Evolutionary conservation across 306 rosid species (phyloP).

Genomic region (Acacia acuminata): DNA sequence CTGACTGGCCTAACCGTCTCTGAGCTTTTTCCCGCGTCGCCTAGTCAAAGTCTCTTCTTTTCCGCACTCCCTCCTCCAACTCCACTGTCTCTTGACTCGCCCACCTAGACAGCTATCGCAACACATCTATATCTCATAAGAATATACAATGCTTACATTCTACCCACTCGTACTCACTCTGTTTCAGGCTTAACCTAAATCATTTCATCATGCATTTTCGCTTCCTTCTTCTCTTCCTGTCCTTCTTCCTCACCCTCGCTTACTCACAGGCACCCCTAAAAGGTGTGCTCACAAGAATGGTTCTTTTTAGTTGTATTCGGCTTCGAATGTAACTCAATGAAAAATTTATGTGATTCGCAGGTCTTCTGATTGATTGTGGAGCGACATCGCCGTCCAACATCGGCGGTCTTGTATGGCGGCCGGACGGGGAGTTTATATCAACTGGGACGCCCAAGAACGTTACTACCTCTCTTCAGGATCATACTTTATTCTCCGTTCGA

Average conservation of each 20-base stretch:
- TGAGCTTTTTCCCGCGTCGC: constrained; percentile 64
- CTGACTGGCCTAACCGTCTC: not conserved
- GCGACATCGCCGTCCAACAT: constrained; percentile 32
- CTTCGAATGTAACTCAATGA: not conserved
- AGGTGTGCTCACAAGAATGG: constrained; percentile 33
- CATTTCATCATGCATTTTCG: constrained; percentile 45
- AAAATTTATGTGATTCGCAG: constrained; percentile 28
- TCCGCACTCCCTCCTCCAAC: constrained; percentile 40
- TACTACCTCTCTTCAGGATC: constrained; percentile 30
- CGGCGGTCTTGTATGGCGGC: constrained; percentile 54
- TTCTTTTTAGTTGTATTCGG: not conserved
- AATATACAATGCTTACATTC: not conserved
- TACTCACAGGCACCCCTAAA: constrained; percentile 44
- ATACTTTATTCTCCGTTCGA: constrained; percentile 58
- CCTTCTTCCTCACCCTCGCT: constrained; percentile 38
- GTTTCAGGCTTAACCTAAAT: constrained; percentile 17
- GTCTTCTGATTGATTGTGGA: constrained; percentile 63
- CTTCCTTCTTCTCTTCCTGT: constrained; percentile 40
- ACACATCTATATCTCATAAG: not conserved
- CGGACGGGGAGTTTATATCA: constrained; percentile 53
- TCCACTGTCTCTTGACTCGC: constrained; percentile 20
- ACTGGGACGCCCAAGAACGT: constrained; percentile 52
- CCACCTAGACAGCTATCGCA: not conserved
- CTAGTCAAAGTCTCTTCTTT: constrained; percentile 35
- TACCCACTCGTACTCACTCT: not conserved